Percentiles rank a stretch among this genome's conserved stretches.
Evolutionary conservation across 257 asterid genomes (phyloP).

Genomic region (Galeopsis tetrahit): DNA sequence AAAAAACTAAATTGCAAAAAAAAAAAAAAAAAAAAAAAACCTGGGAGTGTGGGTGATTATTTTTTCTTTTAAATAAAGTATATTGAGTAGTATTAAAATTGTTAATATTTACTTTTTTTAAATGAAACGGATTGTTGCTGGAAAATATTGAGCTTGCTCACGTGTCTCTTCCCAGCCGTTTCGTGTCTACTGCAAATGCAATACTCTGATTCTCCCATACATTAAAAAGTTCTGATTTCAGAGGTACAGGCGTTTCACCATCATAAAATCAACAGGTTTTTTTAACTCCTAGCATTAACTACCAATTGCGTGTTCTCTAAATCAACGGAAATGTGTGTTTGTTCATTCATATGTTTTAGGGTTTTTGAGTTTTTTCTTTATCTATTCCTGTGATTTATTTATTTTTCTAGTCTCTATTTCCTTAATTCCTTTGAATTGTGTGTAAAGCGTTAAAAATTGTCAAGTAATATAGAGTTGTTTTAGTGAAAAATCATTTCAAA

Average conservation of each 20-base stretch:
- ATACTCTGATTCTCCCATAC: too few species aligned
- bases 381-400: not conserved
- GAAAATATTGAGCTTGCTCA: too few species aligned
- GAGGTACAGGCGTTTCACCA: not conserved
- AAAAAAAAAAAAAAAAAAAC: too few species aligned
- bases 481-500: not conserved
- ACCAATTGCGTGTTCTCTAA: conserved; percentile 4
- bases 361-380: not conserved
- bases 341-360: not conserved
- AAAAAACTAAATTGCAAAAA: too few species aligned
- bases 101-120: too few species aligned
- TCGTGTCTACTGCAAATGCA: too few species aligned
- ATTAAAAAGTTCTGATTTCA: not conserved
- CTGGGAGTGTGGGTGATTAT: too few species aligned
- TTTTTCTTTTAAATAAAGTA: too few species aligned
- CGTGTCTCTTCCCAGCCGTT: too few species aligned
- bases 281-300: conserved; percentile 1
- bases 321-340: not conserved
- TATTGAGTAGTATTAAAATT: too few species aligned
- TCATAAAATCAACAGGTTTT: conserved; percentile 20
- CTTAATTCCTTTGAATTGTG: conserved; percentile 10
- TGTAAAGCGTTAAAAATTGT: not conserved
- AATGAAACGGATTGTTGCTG: too few species aligned
- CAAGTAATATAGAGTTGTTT: not conserved
- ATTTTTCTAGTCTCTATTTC: not conserved